Base-by-base conservation (phyloP, 2,329 filamentous ascomycete genomes). In the Aspergillus versicolor region DNA sequence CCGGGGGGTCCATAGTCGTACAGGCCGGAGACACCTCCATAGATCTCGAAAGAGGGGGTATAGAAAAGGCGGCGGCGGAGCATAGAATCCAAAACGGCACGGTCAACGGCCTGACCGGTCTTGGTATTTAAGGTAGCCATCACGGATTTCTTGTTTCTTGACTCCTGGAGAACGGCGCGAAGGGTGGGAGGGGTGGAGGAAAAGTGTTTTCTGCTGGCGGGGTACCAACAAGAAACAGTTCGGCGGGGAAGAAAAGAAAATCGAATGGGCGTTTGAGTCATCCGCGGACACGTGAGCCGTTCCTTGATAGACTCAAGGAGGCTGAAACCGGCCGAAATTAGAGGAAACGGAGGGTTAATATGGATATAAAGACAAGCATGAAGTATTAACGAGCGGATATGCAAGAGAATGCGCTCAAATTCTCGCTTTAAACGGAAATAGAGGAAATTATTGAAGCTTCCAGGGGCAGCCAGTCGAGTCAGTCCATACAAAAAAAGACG, bases 1-100 rank as follows among this genome's bases (percentile, higher is more conserved):
- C 92, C 91, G 32, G 92, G 90, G 30, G 92, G 92, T 65, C 92
- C 92, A 78, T 95, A 96, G 77, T 97, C 92, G 80, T 91, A 97
- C 57, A 96, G 88, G 69, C 92, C 92, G 65, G 87, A 88, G 57
- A 94, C 88, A 70, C 91, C 91, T 65, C 90, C 90, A 73, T 97
- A 97, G 69, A 96, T 93, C 77, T 97, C 94, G 76, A 97, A 97
- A 54, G 92, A 88, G 53, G 92, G 92, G 62, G 92, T 96, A 79
- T 94, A 96, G 82, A 97, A 97, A 79, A 93, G 82, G 75, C 92
- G 89, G 64, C 92, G 89, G 65, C 89, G 87, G 67, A 97, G 87
- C 70, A 97, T 85, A 60, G 87, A 89, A 72, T 97, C 94, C 70
- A 97, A 85, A 56, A 85, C 81, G 58, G 83, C 79, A 70, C 91